Base-by-base conservation (phyloP, 2,329 filamentous ascomycete genomes). In the Metarhizium album region DNA sequence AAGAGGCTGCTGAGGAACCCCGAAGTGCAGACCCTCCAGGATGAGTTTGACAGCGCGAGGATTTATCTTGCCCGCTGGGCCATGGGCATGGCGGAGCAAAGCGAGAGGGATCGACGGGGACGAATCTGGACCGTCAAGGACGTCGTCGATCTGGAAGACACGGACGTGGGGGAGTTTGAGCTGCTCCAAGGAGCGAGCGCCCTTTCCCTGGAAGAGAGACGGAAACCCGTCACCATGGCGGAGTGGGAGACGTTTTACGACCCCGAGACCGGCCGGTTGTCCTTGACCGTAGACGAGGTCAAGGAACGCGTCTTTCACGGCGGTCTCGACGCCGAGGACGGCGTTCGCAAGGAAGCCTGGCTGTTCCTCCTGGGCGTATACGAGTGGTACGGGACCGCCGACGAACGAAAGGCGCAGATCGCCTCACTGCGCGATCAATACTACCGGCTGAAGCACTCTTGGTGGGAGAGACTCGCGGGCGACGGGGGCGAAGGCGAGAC, bases 261-360 rank as follows among this genome's bases (percentile, higher is more conserved):
- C 58, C 68, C 76, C 2, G 73, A 71, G 3, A 86, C 82, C 0
- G 93, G 93, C 0, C 76, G 83, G 42, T 69, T 98, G 2, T 79
- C 85, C 3, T 72, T 95, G 45, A 97, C 90, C 0, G 75, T 84
- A 3, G 89, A 96, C 58, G 93, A 98, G 64, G 90, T 95, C 56
- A 98, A 97, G 67, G 91, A 97, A 64, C 80, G 93, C n/a, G 80
- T 98, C 51, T 98, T 97, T 65, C 93, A 97, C 62, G 93, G 93
- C 27, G 93, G 93, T 0, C 73, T 98, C 1, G 84, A 95, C 62
- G 72, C 87, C 0, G 86, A 95, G 16, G 91, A 97, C 59, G 90
- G 90, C 0, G 90, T 95, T 3, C 78, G 94, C 46, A 97, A 97
- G 68, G 90, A 97, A 66, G 93, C 91, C 0, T 98, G 93, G 93